These are phyloP conservation scores for Talaromyces liani DNA, from an alignment of 495 filamentous ascomycete species.

Conservation along the genomic window DNA sequence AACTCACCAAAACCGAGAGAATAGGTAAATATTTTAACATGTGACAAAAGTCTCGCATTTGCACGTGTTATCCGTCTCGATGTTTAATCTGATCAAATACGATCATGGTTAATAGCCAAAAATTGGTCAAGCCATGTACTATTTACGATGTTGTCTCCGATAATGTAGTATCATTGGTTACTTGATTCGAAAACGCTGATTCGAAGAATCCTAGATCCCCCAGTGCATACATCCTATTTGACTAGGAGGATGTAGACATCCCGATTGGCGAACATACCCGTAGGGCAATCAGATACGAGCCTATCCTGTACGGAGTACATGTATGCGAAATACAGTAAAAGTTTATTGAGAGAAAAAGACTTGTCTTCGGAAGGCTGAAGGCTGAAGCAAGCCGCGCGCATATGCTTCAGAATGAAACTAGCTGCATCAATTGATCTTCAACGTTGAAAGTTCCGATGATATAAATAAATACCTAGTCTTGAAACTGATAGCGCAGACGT, in stretches of 20 bases:
- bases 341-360: neutral
- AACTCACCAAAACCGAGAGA: neutral
- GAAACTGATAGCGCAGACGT: neutral
- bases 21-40: neutral
- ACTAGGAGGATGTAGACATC: neutral
- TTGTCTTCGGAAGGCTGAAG: neutral
- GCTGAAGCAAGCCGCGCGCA: neutral
- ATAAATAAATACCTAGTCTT: neutral
- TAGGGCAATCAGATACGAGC: neutral
- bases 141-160: neutral
- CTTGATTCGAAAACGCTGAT: neutral
- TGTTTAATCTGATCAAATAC: neutral
- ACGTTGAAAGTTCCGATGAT: neutral
- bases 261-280: neutral
- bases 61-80: neutral
- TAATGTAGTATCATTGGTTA: neutral
- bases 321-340: neutral
- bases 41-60: neutral
- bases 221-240: neutral
- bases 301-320: neutral
- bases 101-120: neutral
- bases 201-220: neutral
- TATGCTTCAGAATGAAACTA: neutral
- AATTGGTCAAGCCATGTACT: neutral
- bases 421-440: neutral